Evolutionary conservation across 192 early-diverging fungal genomes (phyloP).

Genomic region (Backusella psychrophila): DNA sequence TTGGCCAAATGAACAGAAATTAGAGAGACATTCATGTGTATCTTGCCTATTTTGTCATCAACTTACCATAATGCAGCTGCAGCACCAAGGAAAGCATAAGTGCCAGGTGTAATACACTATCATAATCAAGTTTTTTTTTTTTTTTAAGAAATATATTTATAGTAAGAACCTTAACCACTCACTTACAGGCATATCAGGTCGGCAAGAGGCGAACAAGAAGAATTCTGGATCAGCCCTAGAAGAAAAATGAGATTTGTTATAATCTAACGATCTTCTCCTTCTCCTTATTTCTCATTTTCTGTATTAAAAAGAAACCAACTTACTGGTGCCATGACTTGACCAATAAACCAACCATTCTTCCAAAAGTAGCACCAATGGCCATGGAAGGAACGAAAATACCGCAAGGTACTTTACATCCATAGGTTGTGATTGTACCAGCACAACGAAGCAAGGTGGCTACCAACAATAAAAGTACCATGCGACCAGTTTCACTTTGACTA

Average conservation of each 20-base stretch:
- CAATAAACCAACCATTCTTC: constrained; percentile 84
- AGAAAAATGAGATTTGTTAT: background rate
- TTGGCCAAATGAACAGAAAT: background rate
- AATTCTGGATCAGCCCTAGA: constrained; percentile 53
- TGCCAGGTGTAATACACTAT: constrained; percentile 78
- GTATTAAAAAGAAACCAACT: background rate
- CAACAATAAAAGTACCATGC: constrained; percentile 49
- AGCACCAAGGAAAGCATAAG: constrained; percentile 83
- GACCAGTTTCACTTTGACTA: constrained; percentile 22
- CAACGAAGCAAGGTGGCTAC: constrained; percentile 57
- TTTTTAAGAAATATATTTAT: too few relatives aligned
- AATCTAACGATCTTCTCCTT: background rate
- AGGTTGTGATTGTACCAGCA: constrained; percentile 54
- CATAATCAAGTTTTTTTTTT: background rate
- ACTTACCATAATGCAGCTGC: constrained; percentile 68
- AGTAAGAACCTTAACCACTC: constrained; percentile 8
- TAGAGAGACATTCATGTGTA: background rate
- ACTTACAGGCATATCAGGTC: constrained; percentile 66
- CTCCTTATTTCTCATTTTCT: background rate
- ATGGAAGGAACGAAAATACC: constrained; percentile 88
- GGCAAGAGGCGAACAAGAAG: constrained; percentile 64
- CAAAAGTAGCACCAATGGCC: constrained; percentile 90
- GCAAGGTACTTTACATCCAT: constrained; percentile 65
- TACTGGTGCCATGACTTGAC: constrained; percentile 73
- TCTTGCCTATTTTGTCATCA: background rate